A percentile compares a stretch with the other conserved stretches of the same genome.
These are phyloP conservation scores for Zymoseptoria passerinii DNA, from an alignment of 2,329 filamentous ascomycete species.

Conservation along the genomic window DNA sequence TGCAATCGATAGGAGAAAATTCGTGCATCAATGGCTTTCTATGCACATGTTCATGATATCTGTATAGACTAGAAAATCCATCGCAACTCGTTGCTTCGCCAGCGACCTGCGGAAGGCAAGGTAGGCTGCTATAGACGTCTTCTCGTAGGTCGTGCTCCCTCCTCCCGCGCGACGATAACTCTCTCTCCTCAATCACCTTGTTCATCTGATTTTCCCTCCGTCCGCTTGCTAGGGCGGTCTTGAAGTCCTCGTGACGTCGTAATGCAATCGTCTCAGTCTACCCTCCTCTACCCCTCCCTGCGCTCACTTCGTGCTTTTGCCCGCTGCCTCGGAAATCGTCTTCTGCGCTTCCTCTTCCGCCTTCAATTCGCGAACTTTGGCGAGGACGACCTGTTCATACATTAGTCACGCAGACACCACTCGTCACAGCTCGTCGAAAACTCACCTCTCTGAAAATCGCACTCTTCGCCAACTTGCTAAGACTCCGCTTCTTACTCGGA, in stretches of 20 bases:
- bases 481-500: slow-evolving; percentile 41
- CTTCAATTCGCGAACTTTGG: slow-evolving; percentile 89
- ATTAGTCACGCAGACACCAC: slow-evolving; percentile 4
- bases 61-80: not conserved
- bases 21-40: too few relatives aligned
- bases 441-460: slow-evolving; percentile 83
- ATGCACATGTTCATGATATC: not conserved
- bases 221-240: not conserved
- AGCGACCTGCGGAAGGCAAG: not conserved
- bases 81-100: not conserved
- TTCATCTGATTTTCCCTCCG: not conserved
- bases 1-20: too few relatives aligned
- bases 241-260: not conserved
- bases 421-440: not conserved
- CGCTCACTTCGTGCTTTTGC: slow-evolving; percentile 3
- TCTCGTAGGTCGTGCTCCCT: not conserved
- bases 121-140: not conserved
- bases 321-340: slow-evolving; percentile 17
- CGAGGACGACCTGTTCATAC: slow-evolving; percentile 52
- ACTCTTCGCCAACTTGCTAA: slow-evolving; percentile 52
- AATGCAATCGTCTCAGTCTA: not conserved
- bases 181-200: not conserved
- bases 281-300: not conserved
- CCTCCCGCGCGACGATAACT: not conserved
- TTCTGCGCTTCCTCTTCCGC: slow-evolving; percentile 59